Evolutionary conservation across 306 rosid genomes (phyloP).

Genomic region (Quercus engelmannii): DNA sequence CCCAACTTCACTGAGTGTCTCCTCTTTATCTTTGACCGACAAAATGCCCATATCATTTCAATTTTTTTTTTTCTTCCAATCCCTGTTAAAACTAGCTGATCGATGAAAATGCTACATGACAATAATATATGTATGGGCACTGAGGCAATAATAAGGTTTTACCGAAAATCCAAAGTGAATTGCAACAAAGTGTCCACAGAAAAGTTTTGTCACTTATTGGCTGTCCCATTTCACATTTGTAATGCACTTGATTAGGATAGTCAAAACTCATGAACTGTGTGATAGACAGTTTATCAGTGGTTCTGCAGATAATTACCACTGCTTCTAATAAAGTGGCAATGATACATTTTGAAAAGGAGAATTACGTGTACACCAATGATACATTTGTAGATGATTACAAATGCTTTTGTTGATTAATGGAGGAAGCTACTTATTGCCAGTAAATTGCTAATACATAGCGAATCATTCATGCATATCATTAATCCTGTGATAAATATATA

Average conservation of each 20-base stretch:
- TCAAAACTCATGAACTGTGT: not conserved
- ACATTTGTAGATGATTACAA: not conserved
- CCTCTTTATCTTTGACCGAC: conserved; percentile 60
- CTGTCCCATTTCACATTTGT: not conserved
- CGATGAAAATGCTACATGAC: conserved; percentile 3
- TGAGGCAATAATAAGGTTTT: not conserved
- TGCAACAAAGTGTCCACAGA: not conserved
- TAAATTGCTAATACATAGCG: not conserved
- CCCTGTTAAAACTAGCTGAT: not conserved
- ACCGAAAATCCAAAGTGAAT: not conserved
- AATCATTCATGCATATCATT: not conserved
- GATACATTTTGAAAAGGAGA: not conserved
- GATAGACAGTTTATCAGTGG: not conserved
- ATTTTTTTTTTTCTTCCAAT: not conserved
- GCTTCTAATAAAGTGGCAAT: not conserved
- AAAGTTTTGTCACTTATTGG: not conserved
- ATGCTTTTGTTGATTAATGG: not conserved
- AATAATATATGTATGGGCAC: not conserved
- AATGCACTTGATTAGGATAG: not conserved
- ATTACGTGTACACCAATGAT: no score
- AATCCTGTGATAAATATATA: not conserved
- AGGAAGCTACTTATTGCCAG: no score
- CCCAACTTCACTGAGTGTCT: conserved; percentile 33
- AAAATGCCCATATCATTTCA: conserved; percentile 22
- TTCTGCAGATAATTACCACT: not conserved